Base-by-base conservation (phyloP, 148 eudicot species). In the Spergularia bocconei region DNA sequence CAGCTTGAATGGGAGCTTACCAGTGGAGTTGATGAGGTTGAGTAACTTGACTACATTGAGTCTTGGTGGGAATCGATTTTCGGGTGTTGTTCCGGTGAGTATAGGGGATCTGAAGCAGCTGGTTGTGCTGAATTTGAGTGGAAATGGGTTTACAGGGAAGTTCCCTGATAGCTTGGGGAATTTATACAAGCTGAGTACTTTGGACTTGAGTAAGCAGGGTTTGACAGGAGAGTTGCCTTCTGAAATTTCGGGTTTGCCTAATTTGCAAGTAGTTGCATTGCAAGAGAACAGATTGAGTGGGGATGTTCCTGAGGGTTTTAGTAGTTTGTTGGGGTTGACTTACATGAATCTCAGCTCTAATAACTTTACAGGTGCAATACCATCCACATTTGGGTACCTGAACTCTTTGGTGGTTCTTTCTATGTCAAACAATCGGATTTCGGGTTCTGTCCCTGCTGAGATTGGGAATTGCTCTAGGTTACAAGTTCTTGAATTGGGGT, bases 321-420 rank as follows among this genome's bases (percentile, higher is more conserved):
- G 93, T 60, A 93, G 93, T 67, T 89, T 93, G 53, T 79, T 78
- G 57, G 78, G 87, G 52, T 82, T 93, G 81, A 77, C 73, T 15
- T 84, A 82, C 82, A 82, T 93, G 76, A 93, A 93, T 79, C 88
- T 95, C 15, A 88, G 96, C 74, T 86, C 88, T 13, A 95, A 95
- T 78, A 58, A 78, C 62, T 86, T 95, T 51, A 74, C 87, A 16
- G 98, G 96, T 73, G 76, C 69, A 7, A 82, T 92, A 66, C 97
- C 99, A 15, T 67, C 86, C 3, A 89, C 88, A 6, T 89, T 86
- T 66, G 91, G 96, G 12, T 88, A 83, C 79, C 83, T 92, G 3
- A 67, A 63, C 50, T 83, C 92, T 13, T 63, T 88, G 61, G 70
- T 19, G 58, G 85, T 83, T 66, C 85, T 90, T 50, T 89, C 92